A percentile compares a stretch with the other conserved stretches of the same genome.
Evolutionary conservation across 805 yeast species (phyloP).

Genomic region (Candida mattraensis): DNA sequence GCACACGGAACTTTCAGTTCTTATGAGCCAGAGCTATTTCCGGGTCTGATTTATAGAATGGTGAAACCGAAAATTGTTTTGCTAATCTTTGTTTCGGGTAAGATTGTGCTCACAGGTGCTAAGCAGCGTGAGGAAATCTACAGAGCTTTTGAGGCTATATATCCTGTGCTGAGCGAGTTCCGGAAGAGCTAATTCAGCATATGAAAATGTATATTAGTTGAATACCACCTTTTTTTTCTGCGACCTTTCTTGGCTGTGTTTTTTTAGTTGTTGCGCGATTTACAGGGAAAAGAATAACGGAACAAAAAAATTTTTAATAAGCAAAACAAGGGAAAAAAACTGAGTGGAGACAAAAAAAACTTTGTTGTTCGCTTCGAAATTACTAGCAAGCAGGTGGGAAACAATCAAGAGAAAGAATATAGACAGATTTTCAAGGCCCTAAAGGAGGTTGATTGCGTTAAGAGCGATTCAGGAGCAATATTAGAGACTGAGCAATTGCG

Average conservation of each 20-base stretch:
- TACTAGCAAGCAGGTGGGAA: too few species aligned
- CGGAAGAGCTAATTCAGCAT: constrained; percentile 51
- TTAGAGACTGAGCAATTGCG: too few species aligned
- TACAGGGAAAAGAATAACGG: constrained; percentile 3
- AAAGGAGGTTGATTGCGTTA: too few species aligned
- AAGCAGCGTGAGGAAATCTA: constrained; percentile 98
- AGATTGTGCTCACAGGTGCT: constrained; percentile 97
- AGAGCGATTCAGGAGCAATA: too few species aligned
- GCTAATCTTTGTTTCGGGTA: constrained; percentile 94
- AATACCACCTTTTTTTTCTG: too few species aligned
- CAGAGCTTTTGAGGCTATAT: constrained; percentile 96
- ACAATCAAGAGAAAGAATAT: too few species aligned
- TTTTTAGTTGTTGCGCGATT: constrained; percentile 16
- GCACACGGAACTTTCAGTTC: constrained; percentile 98
- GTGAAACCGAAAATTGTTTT: constrained; percentile 97
- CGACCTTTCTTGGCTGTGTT: too few species aligned
- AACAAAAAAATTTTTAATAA: constrained; percentile 1
- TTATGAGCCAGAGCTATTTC: constrained; percentile 96
- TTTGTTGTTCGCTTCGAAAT: too few species aligned
- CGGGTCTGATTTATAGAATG: constrained; percentile 98
- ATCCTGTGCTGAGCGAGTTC: constrained; percentile 97
- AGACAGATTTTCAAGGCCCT: too few species aligned
- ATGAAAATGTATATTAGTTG: constrained; percentile 9
- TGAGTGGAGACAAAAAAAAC: too few species aligned
- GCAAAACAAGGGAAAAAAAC: constrained; percentile 3